These are phyloP conservation scores for Gryganskiella cystojenkinii DNA, from an alignment of 192 early-diverging fungal genomes.

Conservation along the genomic window DNA sequence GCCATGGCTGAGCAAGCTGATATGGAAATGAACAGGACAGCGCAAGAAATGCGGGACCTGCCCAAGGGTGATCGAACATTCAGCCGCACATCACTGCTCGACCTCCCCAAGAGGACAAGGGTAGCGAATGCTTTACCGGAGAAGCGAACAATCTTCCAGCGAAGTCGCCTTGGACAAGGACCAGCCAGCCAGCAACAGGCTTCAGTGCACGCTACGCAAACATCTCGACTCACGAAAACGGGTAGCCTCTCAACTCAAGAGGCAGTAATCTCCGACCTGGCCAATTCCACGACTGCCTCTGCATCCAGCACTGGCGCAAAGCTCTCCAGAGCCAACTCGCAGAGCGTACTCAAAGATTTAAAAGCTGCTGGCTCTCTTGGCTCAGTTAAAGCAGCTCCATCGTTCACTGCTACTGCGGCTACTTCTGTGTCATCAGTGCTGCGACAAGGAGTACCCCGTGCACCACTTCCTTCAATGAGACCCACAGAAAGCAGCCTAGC, in stretches of 20 bases:
- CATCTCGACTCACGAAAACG: constrained; percentile 20
- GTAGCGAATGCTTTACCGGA: constrained; percentile 14
- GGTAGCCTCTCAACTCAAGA: background rate
- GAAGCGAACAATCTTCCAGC: constrained; percentile 20
- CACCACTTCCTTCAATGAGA: constrained; percentile 5
- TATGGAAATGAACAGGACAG: too few species aligned
- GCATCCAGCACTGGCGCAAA: background rate
- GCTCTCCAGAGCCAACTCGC: background rate
- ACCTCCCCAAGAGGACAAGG: background rate
- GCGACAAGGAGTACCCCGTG: constrained; percentile 20
- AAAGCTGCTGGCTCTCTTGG: background rate
- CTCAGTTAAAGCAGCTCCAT: background rate
- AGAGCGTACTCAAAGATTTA: background rate
- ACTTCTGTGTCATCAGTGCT: background rate
- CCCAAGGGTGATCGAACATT: background rate
- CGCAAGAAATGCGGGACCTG: too few species aligned
- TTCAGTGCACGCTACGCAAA: constrained; percentile 6
- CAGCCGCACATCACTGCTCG: background rate
- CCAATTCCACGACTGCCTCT: background rate
- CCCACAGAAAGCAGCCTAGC: constrained; percentile 9
- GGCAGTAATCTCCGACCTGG: background rate
- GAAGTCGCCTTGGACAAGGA: background rate
- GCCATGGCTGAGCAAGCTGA: too few species aligned
- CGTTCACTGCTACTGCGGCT: background rate
- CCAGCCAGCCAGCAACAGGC: background rate